Evolutionary conservation across 495 filamentous ascomycete genomes (phyloP), one percentile per base, ranked within the genome.

Genomic region (Thozetella sp.): DNA sequence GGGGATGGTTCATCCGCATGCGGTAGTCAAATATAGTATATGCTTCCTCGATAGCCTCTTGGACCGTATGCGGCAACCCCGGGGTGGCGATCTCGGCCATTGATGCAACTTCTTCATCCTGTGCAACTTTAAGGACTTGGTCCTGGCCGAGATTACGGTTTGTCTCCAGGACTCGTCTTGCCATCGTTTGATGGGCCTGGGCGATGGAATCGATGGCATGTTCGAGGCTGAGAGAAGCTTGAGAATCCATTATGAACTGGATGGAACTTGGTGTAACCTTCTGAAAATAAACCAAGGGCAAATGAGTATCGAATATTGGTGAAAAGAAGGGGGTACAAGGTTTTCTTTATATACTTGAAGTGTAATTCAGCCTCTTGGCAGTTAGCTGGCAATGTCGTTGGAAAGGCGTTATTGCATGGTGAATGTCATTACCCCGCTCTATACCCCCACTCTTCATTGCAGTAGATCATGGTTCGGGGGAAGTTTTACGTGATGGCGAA

Each of bases 1-100:
- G 52, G 0, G 66, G 66, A 27, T 69, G 64, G 24, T 58, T 48
- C 40, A 48, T 57, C 9, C 43, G 43, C 43, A 48, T 48, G 43
- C 43, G 43, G 43, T 48, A 48, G 43, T 48, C 43, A 20, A 48
- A 48, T 48, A 48, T 48, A n/a, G 43, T 19, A 48, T 48, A 48
- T 9, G 43, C 43, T 4, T 48, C 43, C n/a, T 48, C 43, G 43
- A 48, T 11, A n/a, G 43, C n/a, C 4, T 48, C 43, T 48, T 48
- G 43, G 43, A 48, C 43, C n/a, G n/a, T 11, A 20, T 48, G 43
- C 43, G 43, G n/a, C n/a, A 3, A 19, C 20, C 43, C 43, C 4
- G 43, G 43, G 43, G 43, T 19, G n/a, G 43, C 43, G 4, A 48
- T 48, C n/a, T 48, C n/a, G n/a, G 43, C n/a, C 43, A 48, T 10